Evolutionary conservation across 371 early-diverging fungal genomes (phyloP).

Genomic region (Capillidium heterosporum): DNA sequence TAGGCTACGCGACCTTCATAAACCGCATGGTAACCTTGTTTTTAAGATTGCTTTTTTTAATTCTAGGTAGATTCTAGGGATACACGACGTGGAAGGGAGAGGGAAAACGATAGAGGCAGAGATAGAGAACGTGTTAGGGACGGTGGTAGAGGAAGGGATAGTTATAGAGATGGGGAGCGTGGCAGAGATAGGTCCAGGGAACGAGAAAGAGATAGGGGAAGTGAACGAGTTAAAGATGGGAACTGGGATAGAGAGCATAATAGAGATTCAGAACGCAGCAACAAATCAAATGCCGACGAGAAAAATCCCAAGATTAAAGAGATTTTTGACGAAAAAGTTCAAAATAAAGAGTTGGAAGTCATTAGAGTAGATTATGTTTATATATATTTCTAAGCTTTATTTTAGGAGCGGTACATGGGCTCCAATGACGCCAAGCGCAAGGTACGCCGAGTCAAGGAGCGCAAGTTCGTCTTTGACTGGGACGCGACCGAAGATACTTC

Average conservation of each 20-base stretch:
- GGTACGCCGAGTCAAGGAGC: constrained; percentile 67
- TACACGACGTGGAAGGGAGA: background rate
- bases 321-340: constrained; percentile 9
- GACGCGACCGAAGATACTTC: constrained; percentile 90
- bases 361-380: constrained; percentile 15
- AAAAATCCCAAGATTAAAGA: constrained; percentile 4
- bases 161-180: constrained; percentile 11
- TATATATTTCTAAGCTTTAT: background rate
- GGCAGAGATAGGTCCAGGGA: constrained; percentile 11
- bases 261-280: background rate
- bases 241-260: background rate
- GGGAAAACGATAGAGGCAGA: constrained; percentile 10
- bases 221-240: background rate
- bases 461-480: constrained; percentile 95
- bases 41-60: background rate
- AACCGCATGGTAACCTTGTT: background rate
- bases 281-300: background rate
- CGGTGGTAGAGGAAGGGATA: constrained; percentile 9
- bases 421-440: constrained; percentile 44
- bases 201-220: background rate
- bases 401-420: constrained; percentile 77
- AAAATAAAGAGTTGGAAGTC: constrained; percentile 19
- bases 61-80: background rate
- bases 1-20: background rate
- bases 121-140: constrained; percentile 1